phyloP scores from a whole-genome alignment of 257 asterid genomes.

The Rauvolfia tetraphylla region DNA sequence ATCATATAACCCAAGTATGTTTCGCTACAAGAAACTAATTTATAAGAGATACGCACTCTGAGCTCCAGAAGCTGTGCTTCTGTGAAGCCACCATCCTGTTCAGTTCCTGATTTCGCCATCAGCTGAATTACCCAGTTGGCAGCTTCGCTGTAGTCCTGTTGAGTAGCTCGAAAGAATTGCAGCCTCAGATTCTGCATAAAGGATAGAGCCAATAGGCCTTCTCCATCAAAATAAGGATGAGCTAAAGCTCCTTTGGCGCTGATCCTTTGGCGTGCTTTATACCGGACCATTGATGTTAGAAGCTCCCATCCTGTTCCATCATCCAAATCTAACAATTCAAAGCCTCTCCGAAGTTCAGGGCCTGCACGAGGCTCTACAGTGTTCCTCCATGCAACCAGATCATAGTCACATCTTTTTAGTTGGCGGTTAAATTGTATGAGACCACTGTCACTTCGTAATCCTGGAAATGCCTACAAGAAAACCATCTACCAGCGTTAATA shows the following conservation, averaged over 20 bases:
- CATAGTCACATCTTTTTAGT: slow-evolving; percentile 73
- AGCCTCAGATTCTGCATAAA: slow-evolving; percentile 82
- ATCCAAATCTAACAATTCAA: slow-evolving; percentile 79
- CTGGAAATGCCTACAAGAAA: slow-evolving; percentile 64
- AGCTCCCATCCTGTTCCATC: slow-evolving; percentile 96
- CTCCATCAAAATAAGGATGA: slow-evolving; percentile 89
- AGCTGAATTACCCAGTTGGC: slow-evolving; percentile 73
- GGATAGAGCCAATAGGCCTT: slow-evolving; percentile 77
- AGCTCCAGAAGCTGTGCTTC: slow-evolving; percentile 91
- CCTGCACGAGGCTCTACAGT: slow-evolving; percentile 75
- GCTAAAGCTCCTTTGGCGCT: slow-evolving; percentile 91
- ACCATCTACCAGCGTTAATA: slow-evolving; percentile 3
- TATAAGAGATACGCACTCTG: slow-evolving; percentile 40
- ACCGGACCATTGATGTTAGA: slow-evolving; percentile 82
- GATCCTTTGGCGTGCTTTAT: slow-evolving; percentile 73
- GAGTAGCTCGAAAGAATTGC: slow-evolving; percentile 73
- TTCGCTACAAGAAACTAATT: not conserved
- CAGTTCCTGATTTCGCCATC: slow-evolving; percentile 91
- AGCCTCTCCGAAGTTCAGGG: slow-evolving; percentile 74
- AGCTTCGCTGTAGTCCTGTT: slow-evolving; percentile 83
- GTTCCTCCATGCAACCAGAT: slow-evolving; percentile 72
- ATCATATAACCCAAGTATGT: not conserved
- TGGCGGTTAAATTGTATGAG: slow-evolving; percentile 93
- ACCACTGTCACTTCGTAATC: slow-evolving; percentile 56
- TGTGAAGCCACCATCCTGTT: slow-evolving; percentile 87